Conservation (phyloP, 2,329 filamentous ascomycete genomes). For the Plenodomus lindquistii region DNA sequence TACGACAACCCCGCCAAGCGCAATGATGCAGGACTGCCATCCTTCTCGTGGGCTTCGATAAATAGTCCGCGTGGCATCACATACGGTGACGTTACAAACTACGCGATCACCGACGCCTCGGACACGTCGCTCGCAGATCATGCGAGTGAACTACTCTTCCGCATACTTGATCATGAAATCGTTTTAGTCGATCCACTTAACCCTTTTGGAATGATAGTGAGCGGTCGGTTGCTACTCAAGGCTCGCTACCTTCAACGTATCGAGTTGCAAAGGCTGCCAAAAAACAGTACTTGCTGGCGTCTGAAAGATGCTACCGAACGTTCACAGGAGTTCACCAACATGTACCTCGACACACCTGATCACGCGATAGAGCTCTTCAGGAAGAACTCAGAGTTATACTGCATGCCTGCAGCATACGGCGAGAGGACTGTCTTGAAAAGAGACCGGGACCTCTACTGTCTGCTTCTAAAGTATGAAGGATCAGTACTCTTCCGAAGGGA, state of each 20-base stretch:
- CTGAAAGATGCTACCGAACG: not conserved
- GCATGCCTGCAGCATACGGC: slow-evolving; percentile 9
- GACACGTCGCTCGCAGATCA: not conserved
- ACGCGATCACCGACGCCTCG: not conserved
- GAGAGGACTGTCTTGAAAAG: not conserved
- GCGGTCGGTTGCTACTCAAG: not conserved
- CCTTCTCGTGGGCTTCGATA: slow-evolving; percentile 25
- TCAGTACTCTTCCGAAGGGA: not conserved
- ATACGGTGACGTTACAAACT: slow-evolving; percentile 16
- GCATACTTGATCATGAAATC: not conserved
- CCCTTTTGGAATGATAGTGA: not conserved
- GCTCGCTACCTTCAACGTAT: not conserved
- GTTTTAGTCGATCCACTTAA: not conserved
- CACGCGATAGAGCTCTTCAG: slow-evolving; percentile 7
- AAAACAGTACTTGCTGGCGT: no score
- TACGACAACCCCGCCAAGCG: slow-evolving; percentile 5
- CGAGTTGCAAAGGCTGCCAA: no score
- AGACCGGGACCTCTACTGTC: slow-evolving; percentile 1
- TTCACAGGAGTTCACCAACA: not conserved
- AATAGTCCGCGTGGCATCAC: slow-evolving; percentile 16
- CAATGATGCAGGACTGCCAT: slow-evolving; percentile 11
- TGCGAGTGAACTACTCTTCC: not conserved
- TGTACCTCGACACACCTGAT: slow-evolving; percentile 4
- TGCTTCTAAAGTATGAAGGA: slow-evolving; percentile 6
- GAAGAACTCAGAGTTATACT: slow-evolving; percentile 4